phyloP scores from a whole-genome alignment of 305 asterid genomes.

The Rubia peregrina region DNA sequence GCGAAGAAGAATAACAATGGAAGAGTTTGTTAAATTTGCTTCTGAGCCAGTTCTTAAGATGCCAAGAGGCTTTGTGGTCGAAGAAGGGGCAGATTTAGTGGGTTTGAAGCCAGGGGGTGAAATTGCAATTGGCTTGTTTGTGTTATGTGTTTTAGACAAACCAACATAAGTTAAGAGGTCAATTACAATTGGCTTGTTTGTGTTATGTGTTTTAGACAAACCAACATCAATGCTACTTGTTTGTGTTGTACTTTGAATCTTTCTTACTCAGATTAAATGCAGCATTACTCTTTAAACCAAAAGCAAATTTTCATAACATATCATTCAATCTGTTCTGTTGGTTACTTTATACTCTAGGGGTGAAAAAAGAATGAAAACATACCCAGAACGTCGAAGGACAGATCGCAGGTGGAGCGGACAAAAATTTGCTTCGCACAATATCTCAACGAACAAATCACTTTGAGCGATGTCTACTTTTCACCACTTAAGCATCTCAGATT shows the following conservation, averaged over 20 bases:
- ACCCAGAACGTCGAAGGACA: background rate
- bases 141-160: conserved; percentile 10
- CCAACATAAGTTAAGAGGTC: conserved; percentile 20
- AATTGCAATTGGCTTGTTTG: conserved; percentile 22
- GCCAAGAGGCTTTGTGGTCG: no score
- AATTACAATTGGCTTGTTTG: conserved; percentile 22
- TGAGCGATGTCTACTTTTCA: no score
- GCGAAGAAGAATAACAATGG: background rate
- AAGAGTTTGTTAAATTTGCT: no score
- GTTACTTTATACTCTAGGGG: background rate
- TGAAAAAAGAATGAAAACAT: background rate
- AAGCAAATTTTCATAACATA: background rate
- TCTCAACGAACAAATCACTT: no score
- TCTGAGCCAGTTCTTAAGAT: no score
- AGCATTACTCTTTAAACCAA: background rate
- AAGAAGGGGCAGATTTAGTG: no score
- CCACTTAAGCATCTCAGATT: no score
- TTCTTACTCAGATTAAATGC: background rate
- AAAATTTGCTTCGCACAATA: no score
- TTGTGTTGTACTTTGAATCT: conserved; percentile 13
- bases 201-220: conserved; percentile 10
- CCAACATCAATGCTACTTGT: conserved; percentile 5
- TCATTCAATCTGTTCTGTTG: background rate
- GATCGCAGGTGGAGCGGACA: no score
- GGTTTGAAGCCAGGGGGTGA: no score